Percentiles rank a stretch among this genome's conserved stretches.
Conservation (phyloP, 1,139 yeast genomes). For the Diutina rugosa region DNA sequence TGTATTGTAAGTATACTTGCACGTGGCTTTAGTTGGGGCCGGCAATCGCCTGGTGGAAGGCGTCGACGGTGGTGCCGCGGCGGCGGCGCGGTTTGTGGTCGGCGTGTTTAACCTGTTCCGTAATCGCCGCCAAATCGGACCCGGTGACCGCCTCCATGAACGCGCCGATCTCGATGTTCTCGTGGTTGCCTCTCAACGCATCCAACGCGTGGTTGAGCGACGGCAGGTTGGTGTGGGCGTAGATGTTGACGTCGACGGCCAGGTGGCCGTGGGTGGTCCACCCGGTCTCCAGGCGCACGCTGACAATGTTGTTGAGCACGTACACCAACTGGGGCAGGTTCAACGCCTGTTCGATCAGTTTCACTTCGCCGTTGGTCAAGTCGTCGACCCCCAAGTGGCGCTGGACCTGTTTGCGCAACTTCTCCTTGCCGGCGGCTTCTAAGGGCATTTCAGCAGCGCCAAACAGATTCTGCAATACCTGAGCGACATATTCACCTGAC, state of each 20-base stretch:
- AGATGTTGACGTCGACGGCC: slow-evolving; percentile 81
- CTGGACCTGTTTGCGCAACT: slow-evolving; percentile 22
- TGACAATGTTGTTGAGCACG: slow-evolving; percentile 45
- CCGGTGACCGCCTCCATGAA: slow-evolving; percentile 51
- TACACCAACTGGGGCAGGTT: slow-evolving; percentile 18
- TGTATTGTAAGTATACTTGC: neutral
- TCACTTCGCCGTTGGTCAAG: slow-evolving; percentile 36
- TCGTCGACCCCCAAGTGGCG: slow-evolving; percentile 50
- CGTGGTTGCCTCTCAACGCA: slow-evolving; percentile 63
- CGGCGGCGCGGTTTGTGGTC: slow-evolving; percentile 15
- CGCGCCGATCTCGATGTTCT: slow-evolving; percentile 69
- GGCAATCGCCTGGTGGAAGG: neutral
- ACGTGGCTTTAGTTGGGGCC: neutral
- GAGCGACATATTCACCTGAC: slow-evolving; percentile 56
- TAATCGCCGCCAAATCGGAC: slow-evolving; percentile 38
- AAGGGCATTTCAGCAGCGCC: neutral
- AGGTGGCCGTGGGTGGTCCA: slow-evolving; percentile 89
- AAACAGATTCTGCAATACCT: slow-evolving; percentile 7
- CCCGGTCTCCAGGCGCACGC: slow-evolving; percentile 62
- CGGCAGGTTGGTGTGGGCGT: slow-evolving; percentile 50
- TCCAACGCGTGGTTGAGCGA: slow-evolving; percentile 21
- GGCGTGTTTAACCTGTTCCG: slow-evolving; percentile 32
- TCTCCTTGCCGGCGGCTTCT: neutral
- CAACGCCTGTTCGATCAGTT: slow-evolving; percentile 11
- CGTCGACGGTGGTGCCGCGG: neutral